These are phyloP conservation scores for Naganishia vaughanmartiniae DNA, from an alignment of 768 basidiomycete genomes.

Conservation along the genomic window DNA sequence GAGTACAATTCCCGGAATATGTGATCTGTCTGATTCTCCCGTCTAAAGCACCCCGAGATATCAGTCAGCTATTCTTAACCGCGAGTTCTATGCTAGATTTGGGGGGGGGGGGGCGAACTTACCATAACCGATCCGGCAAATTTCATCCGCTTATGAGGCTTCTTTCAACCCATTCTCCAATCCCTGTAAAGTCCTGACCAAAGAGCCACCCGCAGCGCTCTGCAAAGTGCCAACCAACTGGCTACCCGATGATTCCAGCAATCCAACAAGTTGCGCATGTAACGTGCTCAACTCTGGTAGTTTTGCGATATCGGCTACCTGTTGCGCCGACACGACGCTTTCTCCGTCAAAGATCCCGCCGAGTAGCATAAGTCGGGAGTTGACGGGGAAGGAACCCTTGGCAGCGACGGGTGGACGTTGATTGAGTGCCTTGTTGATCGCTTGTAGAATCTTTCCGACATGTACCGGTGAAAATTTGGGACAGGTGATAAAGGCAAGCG, in stretches of 20 bases:
- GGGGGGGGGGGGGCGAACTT: too few species aligned
- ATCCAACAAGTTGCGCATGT: conserved; percentile 76
- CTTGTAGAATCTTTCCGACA: conserved; percentile 37
- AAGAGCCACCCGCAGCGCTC: conserved; percentile 66
- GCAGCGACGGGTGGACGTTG: conserved; percentile 25
- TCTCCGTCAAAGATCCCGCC: conserved; percentile 74
- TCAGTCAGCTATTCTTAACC: neutral
- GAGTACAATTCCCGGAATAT: neutral
- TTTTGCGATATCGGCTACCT: conserved; percentile 62
- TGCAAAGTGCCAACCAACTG: conserved; percentile 70
- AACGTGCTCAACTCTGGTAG: conserved; percentile 75
- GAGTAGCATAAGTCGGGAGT: conserved; percentile 62
- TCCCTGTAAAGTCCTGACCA: conserved; percentile 72
- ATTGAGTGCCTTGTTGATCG: conserved; percentile 37
- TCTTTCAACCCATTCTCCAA: conserved; percentile 68
- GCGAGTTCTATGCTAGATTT: neutral
- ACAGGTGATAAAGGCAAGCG: conserved; percentile 45
- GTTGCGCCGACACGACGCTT: conserved; percentile 62
- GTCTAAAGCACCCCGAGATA: neutral
- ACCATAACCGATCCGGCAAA: neutral
- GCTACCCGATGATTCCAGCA: conserved; percentile 71
- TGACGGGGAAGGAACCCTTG: conserved; percentile 35
- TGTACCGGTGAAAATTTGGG: conserved; percentile 44
- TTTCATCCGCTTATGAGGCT: conserved; percentile 25
- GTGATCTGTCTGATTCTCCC: neutral